phyloP scores from a whole-genome alignment of 768 basidiomycete species.

The Tylopilus vinaceipallidus region DNA sequence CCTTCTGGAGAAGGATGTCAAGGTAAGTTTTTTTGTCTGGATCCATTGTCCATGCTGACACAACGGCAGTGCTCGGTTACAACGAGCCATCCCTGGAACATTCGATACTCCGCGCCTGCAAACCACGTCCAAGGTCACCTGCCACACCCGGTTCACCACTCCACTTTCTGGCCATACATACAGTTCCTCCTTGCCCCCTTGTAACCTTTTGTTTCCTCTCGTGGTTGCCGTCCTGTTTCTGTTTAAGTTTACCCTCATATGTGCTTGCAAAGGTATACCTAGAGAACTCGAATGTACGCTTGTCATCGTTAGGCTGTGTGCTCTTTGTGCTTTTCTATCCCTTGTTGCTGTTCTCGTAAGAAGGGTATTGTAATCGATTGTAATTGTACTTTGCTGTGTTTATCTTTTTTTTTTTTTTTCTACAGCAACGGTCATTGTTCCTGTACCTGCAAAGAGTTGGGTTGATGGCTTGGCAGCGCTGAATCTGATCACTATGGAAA shows the following conservation, averaged over 20 bases:
- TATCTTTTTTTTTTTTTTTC: constrained; percentile 3
- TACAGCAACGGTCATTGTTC: too few species aligned
- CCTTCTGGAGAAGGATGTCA: background rate
- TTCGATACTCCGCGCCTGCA: background rate
- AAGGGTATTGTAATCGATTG: constrained; percentile 6
- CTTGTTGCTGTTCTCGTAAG: constrained; percentile 11
- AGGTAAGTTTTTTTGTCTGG: constrained; percentile 4
- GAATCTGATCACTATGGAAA: too few species aligned
- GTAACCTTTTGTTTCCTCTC: background rate
- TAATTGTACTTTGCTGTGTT: background rate
- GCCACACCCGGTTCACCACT: background rate
- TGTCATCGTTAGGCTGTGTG: constrained; percentile 15
- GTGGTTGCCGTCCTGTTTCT: background rate
- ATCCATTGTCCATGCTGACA: background rate
- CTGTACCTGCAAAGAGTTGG: too few species aligned
- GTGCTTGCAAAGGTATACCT: constrained; percentile 11
- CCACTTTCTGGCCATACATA: background rate
- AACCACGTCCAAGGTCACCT: background rate
- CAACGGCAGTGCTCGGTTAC: background rate
- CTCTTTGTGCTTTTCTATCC: constrained; percentile 9
- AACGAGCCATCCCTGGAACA: background rate
- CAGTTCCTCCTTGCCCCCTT: background rate
- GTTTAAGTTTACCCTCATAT: constrained; percentile 5
- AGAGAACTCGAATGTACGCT: constrained; percentile 16
- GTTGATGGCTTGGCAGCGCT: too few species aligned